phyloP scores from a whole-genome alignment of 305 asterid species.

The Solanum hybrid region DNA sequence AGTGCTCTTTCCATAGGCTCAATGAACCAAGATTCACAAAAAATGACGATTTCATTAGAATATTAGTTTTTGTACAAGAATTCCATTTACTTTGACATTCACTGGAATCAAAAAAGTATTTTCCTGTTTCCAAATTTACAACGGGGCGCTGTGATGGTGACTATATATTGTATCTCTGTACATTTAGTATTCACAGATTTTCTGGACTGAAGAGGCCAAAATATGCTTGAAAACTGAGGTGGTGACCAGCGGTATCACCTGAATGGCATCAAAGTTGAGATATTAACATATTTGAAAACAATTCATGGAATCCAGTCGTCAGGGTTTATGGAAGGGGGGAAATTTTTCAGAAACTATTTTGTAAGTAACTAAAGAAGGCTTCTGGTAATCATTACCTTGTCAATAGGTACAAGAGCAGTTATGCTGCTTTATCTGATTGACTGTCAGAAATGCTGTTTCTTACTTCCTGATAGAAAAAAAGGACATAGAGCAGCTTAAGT shows the following conservation, averaged over 20 bases:
- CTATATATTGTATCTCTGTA: neutral
- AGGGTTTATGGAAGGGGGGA: neutral
- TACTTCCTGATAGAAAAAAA: slow-evolving; percentile 13
- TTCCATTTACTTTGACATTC: neutral
- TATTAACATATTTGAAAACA: neutral
- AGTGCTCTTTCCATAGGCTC: neutral
- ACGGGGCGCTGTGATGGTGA: neutral
- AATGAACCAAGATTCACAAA: neutral
- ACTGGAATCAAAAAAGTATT: neutral
- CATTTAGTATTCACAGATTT: neutral
- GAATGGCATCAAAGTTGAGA: neutral
- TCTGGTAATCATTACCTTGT: neutral
- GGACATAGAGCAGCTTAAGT: neutral
- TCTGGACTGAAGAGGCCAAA: neutral
- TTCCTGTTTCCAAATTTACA: neutral
- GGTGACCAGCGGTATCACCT: neutral
- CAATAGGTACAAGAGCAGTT: neutral
- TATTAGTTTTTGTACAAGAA: neutral
- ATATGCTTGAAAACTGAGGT: neutral
- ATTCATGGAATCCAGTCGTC: neutral
- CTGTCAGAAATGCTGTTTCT: slow-evolving; percentile 8
- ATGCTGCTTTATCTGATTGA: slow-evolving; percentile 1
- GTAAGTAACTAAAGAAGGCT: neutral
- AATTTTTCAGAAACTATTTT: neutral
- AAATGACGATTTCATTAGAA: neutral